These are phyloP conservation scores for Colletotrichum sp. DNA, from an alignment of 2,329 filamentous ascomycete genomes.

Conservation along the genomic window DNA sequence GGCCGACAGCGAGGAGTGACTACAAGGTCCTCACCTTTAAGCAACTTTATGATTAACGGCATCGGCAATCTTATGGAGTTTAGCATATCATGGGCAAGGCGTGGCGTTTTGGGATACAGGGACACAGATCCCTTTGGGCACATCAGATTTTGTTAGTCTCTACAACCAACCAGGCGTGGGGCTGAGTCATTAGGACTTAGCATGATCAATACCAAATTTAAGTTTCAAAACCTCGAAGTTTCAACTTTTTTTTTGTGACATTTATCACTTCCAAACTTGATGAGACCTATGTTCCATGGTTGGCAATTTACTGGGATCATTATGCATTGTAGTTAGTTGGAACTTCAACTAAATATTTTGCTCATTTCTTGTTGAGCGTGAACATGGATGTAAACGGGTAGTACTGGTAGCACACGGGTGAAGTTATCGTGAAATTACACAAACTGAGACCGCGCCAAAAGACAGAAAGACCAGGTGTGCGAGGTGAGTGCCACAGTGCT, in stretches of 20 bases:
- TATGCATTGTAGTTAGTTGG: too few species aligned
- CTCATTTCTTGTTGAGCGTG: too few species aligned
- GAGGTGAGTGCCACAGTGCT: too few species aligned
- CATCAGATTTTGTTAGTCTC: neutral
- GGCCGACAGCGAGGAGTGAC: conserved; percentile 58
- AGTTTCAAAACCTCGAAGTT: neutral
- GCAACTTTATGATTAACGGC: neutral
- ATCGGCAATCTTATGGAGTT: neutral
- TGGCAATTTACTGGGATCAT: too few species aligned
- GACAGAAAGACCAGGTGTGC: neutral
- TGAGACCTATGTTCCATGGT: too few species aligned
- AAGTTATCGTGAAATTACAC: neutral
- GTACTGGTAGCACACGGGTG: neutral
- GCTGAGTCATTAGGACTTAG: neutral
- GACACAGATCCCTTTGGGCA: neutral
- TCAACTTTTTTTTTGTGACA: neutral
- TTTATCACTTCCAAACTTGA: too few species aligned
- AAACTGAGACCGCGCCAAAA: accelerated
- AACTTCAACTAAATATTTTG: too few species aligned
- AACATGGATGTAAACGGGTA: too few species aligned
- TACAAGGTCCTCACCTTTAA: conserved; percentile 16
- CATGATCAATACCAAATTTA: neutral
- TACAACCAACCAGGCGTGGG: neutral
- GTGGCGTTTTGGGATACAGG: neutral
- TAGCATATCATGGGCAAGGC: conserved; percentile 14